Evolutionary conservation across 306 rosid genomes (phyloP), one percentile per base, ranked within the genome.

Genomic region (Abrus pulchellus): DNA sequence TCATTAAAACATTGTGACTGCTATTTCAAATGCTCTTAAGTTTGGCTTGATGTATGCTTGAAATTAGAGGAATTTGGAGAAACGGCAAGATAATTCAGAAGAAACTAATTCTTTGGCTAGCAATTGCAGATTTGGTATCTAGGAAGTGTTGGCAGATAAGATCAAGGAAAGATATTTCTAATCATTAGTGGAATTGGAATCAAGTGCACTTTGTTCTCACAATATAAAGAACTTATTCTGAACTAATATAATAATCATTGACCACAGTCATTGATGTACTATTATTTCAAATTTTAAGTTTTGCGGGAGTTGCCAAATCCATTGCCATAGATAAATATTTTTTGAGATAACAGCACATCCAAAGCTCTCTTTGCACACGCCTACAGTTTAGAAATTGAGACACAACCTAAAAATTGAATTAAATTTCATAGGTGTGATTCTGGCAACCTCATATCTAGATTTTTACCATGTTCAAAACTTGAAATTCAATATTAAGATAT

Each of bases 401-500:
- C 56, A 7, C 14, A 59, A 6, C 43, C 73, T 66, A 12, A 11
- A 53, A 52, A 40, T 40, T 40, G 32, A 66, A 41, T 29, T 65
- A n/a, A 65, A 55, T 54, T 61, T 72, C 55, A 12, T 65, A 11
- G 60, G 10, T 56, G 28, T 64, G 61, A n/a, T 52, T 61, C 41
- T 83, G 40, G 79, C 7, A 7, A 12, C 41, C 30, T 68, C 69
- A 38, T 30, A 14, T 66, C 34, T 33, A 34, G 38, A 69, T 7
- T 54, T 66, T 59, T 7, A 45, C 43, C 45, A 4, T 49, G 50
- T 62, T 36, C 3, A 20, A 36, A 36, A 36, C 40, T 36, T 66
- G 68, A 72, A 69, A 40, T 62, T 44, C n/a, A 69, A 7, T 20
- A 50, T 54, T 71, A 4, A 63, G 60, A 43, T 30, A 75, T 74